Evolutionary conservation across 176 grass and related monocot genomes (phyloP).

Genomic region (Guadua angustifolia): DNA sequence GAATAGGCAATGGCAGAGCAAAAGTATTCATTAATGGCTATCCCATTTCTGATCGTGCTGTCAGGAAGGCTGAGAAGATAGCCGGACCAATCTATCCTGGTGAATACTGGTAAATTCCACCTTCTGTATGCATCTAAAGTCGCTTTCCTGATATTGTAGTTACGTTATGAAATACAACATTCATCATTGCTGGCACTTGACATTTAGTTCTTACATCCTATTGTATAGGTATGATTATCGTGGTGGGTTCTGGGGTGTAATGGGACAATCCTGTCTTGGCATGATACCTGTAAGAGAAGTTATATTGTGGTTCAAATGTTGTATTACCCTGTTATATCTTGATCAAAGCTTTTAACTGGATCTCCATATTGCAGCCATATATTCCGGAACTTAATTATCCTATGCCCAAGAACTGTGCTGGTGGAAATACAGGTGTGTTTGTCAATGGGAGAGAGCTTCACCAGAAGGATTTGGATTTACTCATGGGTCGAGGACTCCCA

Average conservation of each 20-base stretch:
- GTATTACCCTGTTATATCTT: constrained; percentile 12
- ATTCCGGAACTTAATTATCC: constrained; percentile 93
- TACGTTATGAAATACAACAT: neutral
- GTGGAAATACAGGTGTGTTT: constrained; percentile 76
- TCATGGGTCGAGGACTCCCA: constrained; percentile 71
- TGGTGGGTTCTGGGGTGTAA: constrained; percentile 92
- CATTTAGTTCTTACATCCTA: constrained; percentile 19
- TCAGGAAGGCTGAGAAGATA: constrained; percentile 92
- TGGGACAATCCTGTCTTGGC: constrained; percentile 83
- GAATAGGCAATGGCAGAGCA: constrained; percentile 49
- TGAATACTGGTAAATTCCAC: constrained; percentile 73
- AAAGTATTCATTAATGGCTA: constrained; percentile 87
- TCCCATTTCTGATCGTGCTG: constrained; percentile 66
- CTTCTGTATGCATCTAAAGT: neutral
- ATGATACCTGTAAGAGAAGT: constrained; percentile 84
- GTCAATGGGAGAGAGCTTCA: constrained; percentile 94
- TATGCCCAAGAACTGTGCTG: constrained; percentile 81
- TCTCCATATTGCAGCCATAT: constrained; percentile 60
- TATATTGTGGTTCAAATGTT: neutral
- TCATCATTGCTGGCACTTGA: neutral
- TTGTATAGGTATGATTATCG: constrained; percentile 87
- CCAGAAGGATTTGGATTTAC: constrained; percentile 82
- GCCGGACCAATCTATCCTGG: constrained; percentile 82
- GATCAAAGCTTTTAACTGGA: constrained; percentile 28
- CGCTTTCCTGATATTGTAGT: neutral